Evolutionary conservation across 495 filamentous ascomycete genomes (phyloP).

Genomic region (Daldinia grandis): DNA sequence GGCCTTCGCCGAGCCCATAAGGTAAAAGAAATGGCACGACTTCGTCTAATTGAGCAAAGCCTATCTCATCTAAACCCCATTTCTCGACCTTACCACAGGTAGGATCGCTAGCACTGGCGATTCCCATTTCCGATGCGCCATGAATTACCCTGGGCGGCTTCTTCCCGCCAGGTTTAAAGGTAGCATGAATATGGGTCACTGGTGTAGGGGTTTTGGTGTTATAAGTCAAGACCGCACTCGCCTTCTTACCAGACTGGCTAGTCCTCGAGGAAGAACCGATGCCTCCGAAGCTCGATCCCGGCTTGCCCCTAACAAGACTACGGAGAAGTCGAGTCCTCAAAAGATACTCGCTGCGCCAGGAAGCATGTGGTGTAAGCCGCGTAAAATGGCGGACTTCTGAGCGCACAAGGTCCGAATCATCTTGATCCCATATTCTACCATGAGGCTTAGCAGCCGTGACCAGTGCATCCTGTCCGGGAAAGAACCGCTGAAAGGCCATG

Average conservation of each 20-base stretch:
- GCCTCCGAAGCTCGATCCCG: conserved; percentile 55
- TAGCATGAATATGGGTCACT: conserved; percentile 78
- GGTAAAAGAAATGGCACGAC: conserved; percentile 74
- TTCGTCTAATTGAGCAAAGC: conserved; percentile 79
- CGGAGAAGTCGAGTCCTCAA: conserved; percentile 83
- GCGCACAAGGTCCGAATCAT: conserved; percentile 67
- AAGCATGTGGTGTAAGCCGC: conserved; percentile 77
- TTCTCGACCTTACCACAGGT: conserved; percentile 79
- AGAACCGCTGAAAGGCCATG: conserved; percentile 86
- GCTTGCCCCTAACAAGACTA: conserved; percentile 77
- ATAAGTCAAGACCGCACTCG: conserved; percentile 72
- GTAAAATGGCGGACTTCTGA: conserved; percentile 72
- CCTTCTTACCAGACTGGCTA: conserved; percentile 64
- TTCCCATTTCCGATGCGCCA: conserved; percentile 77
- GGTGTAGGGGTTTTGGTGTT: conserved; percentile 78
- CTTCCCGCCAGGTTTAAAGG: conserved; percentile 70
- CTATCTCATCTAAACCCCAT: conserved; percentile 81
- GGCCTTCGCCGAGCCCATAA: conserved; percentile 80
- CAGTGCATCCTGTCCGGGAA: conserved; percentile 72
- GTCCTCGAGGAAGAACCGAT: conserved; percentile 48
- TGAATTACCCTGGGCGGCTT: conserved; percentile 81
- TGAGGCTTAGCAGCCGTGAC: conserved; percentile 46
- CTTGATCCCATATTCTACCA: conserved; percentile 50
- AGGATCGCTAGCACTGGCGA: conserved; percentile 78
- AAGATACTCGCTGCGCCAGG: conserved; percentile 94